These are phyloP conservation scores for Acanthamoeba lenticulata DNA, from an alignment of 208 protist genomes.

Conservation along the genomic window DNA sequence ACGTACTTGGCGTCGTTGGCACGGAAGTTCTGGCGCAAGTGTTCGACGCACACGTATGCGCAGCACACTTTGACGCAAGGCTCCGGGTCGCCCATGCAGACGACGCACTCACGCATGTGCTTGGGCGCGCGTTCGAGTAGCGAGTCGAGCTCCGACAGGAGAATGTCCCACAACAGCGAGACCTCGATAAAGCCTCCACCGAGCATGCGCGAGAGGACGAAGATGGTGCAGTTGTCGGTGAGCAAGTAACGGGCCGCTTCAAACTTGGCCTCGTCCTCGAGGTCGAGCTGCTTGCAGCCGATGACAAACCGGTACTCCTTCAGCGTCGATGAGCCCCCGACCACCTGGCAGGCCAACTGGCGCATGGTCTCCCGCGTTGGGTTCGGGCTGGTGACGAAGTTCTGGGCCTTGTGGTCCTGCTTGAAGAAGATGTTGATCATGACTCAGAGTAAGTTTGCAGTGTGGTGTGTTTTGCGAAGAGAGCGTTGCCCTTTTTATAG, in stretches of 20 bases:
- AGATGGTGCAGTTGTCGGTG: not conserved
- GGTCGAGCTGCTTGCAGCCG: not conserved
- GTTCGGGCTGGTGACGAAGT: slow-evolving; percentile 87
- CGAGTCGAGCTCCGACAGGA: not conserved
- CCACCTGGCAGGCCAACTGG: not conserved
- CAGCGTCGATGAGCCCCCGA: not conserved
- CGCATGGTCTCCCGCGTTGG: not conserved
- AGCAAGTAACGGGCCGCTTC: not conserved
- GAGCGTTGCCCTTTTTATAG: too few species aligned
- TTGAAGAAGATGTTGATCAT: slow-evolving; percentile 91
- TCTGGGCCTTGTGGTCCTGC: slow-evolving; percentile 92
- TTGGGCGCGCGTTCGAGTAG: not conserved
- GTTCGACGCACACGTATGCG: not conserved
- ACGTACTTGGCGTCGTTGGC: not conserved
- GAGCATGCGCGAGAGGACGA: not conserved
- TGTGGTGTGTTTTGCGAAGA: not conserved
- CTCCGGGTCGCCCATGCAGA: not conserved
- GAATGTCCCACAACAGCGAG: not conserved
- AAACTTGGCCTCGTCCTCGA: not conserved
- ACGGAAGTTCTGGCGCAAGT: not conserved
- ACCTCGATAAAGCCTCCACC: not conserved
- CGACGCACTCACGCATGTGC: not conserved
- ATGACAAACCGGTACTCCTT: not conserved
- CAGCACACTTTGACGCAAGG: not conserved
- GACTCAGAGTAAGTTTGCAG: slow-evolving; percentile 68